phyloP scores from a whole-genome alignment of 345 rosid genomes.

The Geranium rotundifolium region DNA sequence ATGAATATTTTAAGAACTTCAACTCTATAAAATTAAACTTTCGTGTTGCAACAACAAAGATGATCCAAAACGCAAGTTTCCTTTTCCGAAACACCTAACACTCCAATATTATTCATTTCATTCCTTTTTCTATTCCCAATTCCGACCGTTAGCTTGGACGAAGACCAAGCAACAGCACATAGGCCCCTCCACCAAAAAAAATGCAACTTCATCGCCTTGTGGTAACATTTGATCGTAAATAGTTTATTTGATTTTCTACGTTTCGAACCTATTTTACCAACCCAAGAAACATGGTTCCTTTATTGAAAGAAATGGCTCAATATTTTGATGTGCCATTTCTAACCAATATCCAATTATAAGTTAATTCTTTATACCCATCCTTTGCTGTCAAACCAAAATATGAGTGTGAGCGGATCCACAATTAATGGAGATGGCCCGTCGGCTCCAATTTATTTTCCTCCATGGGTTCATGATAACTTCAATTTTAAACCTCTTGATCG shows the following conservation, averaged over 20 bases:
- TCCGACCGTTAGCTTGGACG: constrained; percentile 45
- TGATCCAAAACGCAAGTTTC: background rate
- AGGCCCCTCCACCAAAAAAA: constrained; percentile 13
- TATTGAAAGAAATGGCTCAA: too few species aligned
- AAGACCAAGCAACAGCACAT: constrained; percentile 23
- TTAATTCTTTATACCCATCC: too few species aligned
- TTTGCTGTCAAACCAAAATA: too few species aligned
- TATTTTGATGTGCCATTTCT: background rate
- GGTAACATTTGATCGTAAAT: background rate
- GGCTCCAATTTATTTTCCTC: too few species aligned
- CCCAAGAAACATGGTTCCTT: background rate
- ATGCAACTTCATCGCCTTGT: background rate
- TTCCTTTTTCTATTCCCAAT: constrained; percentile 16
- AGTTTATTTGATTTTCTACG: background rate
- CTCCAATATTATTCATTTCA: constrained; percentile 9
- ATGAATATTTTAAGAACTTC: too few species aligned
- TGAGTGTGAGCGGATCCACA: too few species aligned
- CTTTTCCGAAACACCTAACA: background rate
- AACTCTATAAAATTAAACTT: too few species aligned
- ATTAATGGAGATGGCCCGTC: too few species aligned
- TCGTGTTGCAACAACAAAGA: background rate
- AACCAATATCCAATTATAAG: background rate
- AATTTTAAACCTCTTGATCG: too few species aligned
- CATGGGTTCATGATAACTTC: too few species aligned
- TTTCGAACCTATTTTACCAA: background rate